Conservation (phyloP, 2,329 filamentous ascomycete genomes). For the Beauveria bassiana region DNA sequence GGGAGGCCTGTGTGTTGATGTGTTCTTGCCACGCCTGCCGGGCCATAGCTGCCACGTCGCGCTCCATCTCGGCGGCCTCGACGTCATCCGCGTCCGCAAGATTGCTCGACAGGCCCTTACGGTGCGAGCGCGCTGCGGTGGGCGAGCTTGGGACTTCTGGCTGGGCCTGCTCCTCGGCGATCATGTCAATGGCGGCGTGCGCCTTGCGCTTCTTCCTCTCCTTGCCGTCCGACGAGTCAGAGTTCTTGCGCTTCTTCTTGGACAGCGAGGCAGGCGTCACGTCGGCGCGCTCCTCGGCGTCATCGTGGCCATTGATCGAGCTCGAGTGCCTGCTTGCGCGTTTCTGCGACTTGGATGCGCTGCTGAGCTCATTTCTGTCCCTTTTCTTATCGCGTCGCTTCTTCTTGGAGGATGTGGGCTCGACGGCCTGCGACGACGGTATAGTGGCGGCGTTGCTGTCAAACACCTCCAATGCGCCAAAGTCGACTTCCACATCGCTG, state of each 20-base stretch:
- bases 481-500: conserved; percentile 22
- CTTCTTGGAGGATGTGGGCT: conserved; percentile 17
- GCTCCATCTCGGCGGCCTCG: conserved; percentile 10
- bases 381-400: conserved; percentile 24
- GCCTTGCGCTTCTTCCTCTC: conserved; percentile 26
- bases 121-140: conserved; percentile 19
- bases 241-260: conserved; percentile 27
- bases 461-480: conserved; percentile 31
- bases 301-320: background rate
- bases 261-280: background rate
- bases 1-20: conserved; percentile 20
- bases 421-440: conserved; percentile 19
- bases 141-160: conserved; percentile 21
- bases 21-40: conserved; percentile 29
- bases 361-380: conserved; percentile 16
- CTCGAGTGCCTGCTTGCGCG: conserved; percentile 10
- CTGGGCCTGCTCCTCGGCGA: conserved; percentile 13
- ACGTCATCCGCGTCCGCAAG: background rate
- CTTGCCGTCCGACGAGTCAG: conserved; percentile 23
- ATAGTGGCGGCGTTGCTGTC: conserved; percentile 28
- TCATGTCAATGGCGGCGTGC: conserved; percentile 15
- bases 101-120: conserved; percentile 20
- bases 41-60: conserved; percentile 24
- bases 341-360: conserved; percentile 14
- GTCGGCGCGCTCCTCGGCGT: background rate